These are phyloP conservation scores for Eucalyptus marginata DNA, from an alignment of 345 rosid genomes.

Conservation along the genomic window DNA sequence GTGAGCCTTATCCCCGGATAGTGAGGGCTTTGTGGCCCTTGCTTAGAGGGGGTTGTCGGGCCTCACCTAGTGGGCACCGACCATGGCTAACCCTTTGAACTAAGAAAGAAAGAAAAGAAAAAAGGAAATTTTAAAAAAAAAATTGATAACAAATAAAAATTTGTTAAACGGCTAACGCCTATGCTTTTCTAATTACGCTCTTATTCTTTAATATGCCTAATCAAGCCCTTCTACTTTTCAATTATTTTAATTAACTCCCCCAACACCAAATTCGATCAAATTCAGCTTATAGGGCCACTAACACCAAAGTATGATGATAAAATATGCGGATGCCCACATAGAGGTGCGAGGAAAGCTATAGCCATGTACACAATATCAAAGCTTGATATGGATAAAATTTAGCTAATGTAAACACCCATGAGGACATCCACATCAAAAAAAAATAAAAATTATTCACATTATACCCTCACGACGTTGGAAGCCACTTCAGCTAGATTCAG, in stretches of 20 bases:
- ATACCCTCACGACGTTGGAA: not conserved
- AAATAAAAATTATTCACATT: not conserved
- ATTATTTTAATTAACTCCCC: too few relatives aligned
- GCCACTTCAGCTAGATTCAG: not conserved
- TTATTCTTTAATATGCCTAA: not conserved
- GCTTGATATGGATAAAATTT: not conserved
- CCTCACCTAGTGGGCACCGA: too few relatives aligned
- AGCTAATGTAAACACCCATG: not conserved
- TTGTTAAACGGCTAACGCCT: rapidly evolving
- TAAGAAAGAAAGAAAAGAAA: too few relatives aligned
- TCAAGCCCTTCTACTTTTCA: not conserved
- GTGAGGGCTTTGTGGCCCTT: too few relatives aligned
- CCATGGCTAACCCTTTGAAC: too few relatives aligned
- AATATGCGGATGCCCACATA: not conserved
- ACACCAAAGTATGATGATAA: not conserved
- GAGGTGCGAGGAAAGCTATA: not conserved
- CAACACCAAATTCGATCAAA: not conserved
- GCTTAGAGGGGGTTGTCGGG: too few relatives aligned
- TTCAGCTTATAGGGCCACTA: not conserved
- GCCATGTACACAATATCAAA: not conserved
- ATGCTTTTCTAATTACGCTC: rapidly evolving
- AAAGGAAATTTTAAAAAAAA: too few relatives aligned
- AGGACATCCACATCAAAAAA: not conserved
- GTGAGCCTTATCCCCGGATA: too few relatives aligned
- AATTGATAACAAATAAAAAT: too few relatives aligned